Conservation (phyloP, 805 yeast genomes). For the Torulaspora microellipsoides region DNA sequence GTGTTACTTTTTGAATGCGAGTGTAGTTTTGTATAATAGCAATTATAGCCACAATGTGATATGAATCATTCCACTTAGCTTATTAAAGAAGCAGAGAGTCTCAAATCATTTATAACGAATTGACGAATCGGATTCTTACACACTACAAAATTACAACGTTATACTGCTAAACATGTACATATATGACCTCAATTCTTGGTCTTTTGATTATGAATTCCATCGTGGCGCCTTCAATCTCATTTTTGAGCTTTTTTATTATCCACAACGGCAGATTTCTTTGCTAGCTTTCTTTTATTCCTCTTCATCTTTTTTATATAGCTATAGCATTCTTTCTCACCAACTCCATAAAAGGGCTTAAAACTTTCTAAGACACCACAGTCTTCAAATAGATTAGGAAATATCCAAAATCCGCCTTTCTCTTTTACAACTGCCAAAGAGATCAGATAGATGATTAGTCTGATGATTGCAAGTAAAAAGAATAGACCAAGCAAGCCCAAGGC, state of each 20-base stretch:
- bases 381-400: conserved; percentile 92
- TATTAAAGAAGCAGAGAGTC: too few species aligned
- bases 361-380: conserved; percentile 93
- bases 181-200: too few species aligned
- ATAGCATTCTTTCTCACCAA: conserved; percentile 50
- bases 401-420: conserved; percentile 79
- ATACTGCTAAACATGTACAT: too few species aligned
- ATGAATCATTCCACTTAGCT: too few species aligned
- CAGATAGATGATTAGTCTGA: conserved; percentile 66
- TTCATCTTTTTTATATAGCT: conserved; percentile 31
- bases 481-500: conserved; percentile 66
- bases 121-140: too few species aligned
- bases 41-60: too few species aligned
- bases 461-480: conserved; percentile 72
- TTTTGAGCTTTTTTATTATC: conserved; percentile 1
- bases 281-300: conserved; percentile 29
- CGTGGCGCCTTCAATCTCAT: neutral
- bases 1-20: too few species aligned
- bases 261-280: conserved; percentile 14
- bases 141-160: too few species aligned
- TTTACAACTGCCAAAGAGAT: conserved; percentile 30
- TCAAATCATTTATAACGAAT: too few species aligned
- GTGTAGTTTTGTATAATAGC: too few species aligned
- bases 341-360: conserved; percentile 83
- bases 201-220: neutral